These are phyloP conservation scores for Lodderomyces oxycetoniae DNA, from an alignment of 1,139 yeast species.

Conservation along the genomic window DNA sequence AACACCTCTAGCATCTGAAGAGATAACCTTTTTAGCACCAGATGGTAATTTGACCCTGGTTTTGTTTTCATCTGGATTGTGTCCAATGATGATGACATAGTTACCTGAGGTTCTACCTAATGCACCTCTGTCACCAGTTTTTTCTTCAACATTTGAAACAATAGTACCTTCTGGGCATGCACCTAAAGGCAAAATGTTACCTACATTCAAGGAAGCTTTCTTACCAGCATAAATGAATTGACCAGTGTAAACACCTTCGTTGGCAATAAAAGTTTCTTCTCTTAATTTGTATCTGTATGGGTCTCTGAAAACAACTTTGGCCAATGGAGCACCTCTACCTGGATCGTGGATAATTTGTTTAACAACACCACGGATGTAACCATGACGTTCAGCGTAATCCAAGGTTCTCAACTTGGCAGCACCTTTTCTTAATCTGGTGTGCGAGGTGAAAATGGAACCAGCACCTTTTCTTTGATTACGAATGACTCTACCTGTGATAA, in stretches of 20 bases:
- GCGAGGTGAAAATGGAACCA: conserved; percentile 99
- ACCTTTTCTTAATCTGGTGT: conserved; percentile 99
- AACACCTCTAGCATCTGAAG: conserved; percentile 98
- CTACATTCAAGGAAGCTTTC: conserved; percentile 95
- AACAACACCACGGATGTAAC: conserved; percentile 98
- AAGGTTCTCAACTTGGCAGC: conserved; percentile 99
- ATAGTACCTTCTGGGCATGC: conserved; percentile 99
- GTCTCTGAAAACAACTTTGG: conserved; percentile 98
- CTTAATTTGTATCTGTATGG: conserved; percentile 98
- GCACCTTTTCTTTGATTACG: conserved; percentile 99
- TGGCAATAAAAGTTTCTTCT: conserved; percentile 98
- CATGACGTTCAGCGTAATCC: conserved; percentile 99
- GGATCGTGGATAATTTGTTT: conserved; percentile 98
- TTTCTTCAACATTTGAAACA: conserved; percentile 97
- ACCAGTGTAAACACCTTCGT: conserved; percentile 99
- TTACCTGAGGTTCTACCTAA: conserved; percentile 99
- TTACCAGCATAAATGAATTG: conserved; percentile 99
- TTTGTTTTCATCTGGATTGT: conserved; percentile 98
- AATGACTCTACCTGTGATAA: conserved; percentile 91
- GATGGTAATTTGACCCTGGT: conserved; percentile 99
- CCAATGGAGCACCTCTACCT: conserved; percentile 99
- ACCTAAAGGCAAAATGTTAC: conserved; percentile 96
- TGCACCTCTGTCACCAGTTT: conserved; percentile 99
- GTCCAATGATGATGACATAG: conserved; percentile 98
- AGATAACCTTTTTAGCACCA: conserved; percentile 95